Percentiles rank a stretch among this genome's conserved stretches.
These are phyloP conservation scores for Schizonepeta tenuifolia DNA, from an alignment of 257 asterid species.

Conservation along the genomic window DNA sequence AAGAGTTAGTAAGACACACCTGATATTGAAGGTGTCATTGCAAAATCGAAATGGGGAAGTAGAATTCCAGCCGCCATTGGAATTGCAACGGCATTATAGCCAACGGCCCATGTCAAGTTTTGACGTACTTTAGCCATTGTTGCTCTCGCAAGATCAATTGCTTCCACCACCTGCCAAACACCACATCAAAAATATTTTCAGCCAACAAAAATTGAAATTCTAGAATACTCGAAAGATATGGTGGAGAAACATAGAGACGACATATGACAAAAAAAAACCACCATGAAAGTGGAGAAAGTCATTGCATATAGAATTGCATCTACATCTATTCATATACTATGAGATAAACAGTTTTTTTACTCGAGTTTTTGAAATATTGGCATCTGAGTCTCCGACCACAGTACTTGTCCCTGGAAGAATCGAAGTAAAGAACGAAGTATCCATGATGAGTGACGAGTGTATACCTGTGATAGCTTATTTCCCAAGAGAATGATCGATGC, in stretches of 20 bases:
- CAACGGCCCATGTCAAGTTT: slow-evolving; percentile 94
- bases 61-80: slow-evolving; percentile 94
- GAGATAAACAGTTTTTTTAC: too few relatives aligned
- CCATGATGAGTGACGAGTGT: not conserved
- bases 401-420: too few relatives aligned
- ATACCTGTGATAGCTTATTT: slow-evolving; percentile 86
- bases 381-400: too few relatives aligned
- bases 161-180: slow-evolving; percentile 73
- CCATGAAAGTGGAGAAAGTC: too few relatives aligned
- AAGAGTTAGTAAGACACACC: slow-evolving; percentile 41
- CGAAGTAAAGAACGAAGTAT: too few relatives aligned
- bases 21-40: slow-evolving; percentile 97
- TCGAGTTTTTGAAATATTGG: too few relatives aligned
- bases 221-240: not conserved
- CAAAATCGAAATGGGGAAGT: slow-evolving; percentile 91
- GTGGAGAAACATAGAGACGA: not conserved
- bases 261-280: not conserved
- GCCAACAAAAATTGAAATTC: slow-evolving; percentile 24
- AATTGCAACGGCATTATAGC: slow-evolving; percentile 78
- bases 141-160: slow-evolving; percentile 86
- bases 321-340: too few relatives aligned
- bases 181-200: slow-evolving; percentile 29
- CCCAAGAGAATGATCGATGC: slow-evolving; percentile 94
- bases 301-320: too few relatives aligned
- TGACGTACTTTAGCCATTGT: slow-evolving; percentile 94